Evolutionary conservation across 192 early-diverging fungal genomes (phyloP), one percentile per base, ranked within the genome.

Genomic region (Mortierella alpina): DNA sequence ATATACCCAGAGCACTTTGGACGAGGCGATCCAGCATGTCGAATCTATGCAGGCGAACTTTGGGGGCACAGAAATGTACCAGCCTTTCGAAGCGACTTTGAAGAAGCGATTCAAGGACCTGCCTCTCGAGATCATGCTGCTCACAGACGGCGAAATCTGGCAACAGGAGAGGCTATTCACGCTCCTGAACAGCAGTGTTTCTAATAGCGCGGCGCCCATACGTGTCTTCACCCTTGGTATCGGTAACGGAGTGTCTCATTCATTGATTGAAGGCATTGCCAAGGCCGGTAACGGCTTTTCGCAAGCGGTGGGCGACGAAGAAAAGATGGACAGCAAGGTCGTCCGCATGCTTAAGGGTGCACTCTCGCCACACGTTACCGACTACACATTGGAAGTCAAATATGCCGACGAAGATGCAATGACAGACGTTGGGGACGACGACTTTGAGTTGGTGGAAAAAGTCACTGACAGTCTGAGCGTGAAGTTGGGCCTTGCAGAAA

Each of bases 321-420:
- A 89, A 66, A 75, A 77, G 42, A 83, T 90, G 84, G 81, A 90
- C 31, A 72, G 60, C 23, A 89, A 89, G 58, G 65, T 90, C 23
- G 67, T 90, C 22, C 75, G 76, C 48, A 87, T 90, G 86, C 62
- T 89, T 41, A 89, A 90, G 49, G 80, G 76, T 59, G 72, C 84
- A 1, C 47, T 89, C 23, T 62, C 77, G 49, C 76, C 84, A 56
- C 77, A 78, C 1, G 62, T 90, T 18, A 56, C 51, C 5, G 78
- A 89, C 65, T 89, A 81, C 61, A 84, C 85, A 61, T 63, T 89
- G 18, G 59, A 72, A 31, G 61, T 72, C 50, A 72, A 64, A 17
- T 64, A 72, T 46, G 2, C 45, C 15, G 44, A 60, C 50, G 51
- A 50, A 4, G 15, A 13, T 52, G 20, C 41, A 8, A 57, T n/a